A percentile compares a stretch with the other conserved stretches of the same genome.
Evolutionary conservation across 2,329 filamentous ascomycete genomes (phyloP).

Genomic region (Alternaria sp.): DNA sequence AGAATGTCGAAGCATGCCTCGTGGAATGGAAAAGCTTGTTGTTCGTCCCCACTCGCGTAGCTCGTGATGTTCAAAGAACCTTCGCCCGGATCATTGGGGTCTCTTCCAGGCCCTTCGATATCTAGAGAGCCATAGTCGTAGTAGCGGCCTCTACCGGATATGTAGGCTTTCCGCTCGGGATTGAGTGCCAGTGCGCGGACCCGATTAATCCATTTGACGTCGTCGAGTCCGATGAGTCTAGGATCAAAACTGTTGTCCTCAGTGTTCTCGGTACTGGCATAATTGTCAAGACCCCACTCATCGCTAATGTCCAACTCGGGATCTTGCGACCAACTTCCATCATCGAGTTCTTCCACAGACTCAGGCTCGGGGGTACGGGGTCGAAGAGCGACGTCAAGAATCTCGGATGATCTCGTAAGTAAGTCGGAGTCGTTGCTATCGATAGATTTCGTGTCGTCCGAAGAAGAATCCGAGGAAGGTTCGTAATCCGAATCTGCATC

Average conservation of each 20-base stretch:
- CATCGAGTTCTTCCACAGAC: neutral
- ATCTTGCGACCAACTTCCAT: slow-evolving; percentile 5
- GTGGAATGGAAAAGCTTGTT: slow-evolving; percentile 24
- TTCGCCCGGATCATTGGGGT: slow-evolving; percentile 15
- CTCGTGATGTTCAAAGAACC: slow-evolving; percentile 9
- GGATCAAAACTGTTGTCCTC: slow-evolving; percentile 23
- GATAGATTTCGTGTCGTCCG: neutral
- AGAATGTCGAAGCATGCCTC: slow-evolving; percentile 26
- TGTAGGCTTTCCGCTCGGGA: slow-evolving; percentile 16
- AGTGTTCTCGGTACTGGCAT: neutral
- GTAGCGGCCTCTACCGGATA: slow-evolving; percentile 20
- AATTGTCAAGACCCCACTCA: neutral
- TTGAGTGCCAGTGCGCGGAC: slow-evolving; percentile 23
- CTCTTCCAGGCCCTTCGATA: slow-evolving; percentile 1
- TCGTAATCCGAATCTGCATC: neutral
- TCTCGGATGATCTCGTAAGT: neutral
- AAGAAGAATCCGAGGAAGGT: neutral
- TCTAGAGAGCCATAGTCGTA: slow-evolving; percentile 11
- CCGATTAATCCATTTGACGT: slow-evolving; percentile 19
- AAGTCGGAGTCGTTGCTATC: neutral
- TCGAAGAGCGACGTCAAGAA: slow-evolving; percentile 5
- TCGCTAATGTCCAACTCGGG: neutral
- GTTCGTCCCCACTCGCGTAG: neutral
- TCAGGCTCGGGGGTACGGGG: neutral
- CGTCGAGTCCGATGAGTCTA: slow-evolving; percentile 5